Conservation (phyloP, 75 land plant species). For the Selaginella moellendorffii region DNA sequence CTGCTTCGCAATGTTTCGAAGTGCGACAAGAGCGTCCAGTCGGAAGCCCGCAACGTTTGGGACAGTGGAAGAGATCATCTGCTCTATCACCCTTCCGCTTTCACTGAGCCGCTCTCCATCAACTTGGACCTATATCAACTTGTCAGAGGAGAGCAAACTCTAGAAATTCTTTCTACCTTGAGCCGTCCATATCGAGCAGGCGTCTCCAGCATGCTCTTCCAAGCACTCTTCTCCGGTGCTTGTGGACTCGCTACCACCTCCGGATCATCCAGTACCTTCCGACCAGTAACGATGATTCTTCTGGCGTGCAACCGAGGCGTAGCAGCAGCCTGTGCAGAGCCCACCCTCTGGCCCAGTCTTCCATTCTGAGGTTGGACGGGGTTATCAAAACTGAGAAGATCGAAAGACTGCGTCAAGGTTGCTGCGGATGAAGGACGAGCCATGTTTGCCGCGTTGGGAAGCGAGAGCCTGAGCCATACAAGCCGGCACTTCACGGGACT, state of each 20-base stretch:
- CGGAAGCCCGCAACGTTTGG: slow-evolving; percentile 73
- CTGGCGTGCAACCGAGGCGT: slow-evolving; percentile 61
- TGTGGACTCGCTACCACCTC: slow-evolving; percentile 19
- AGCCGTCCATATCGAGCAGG: slow-evolving; percentile 49
- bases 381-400: slow-evolving; percentile 57
- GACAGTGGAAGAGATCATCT: slow-evolving; percentile 34
- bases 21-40: slow-evolving; percentile 62
- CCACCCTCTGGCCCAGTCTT: neutral
- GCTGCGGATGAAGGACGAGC: slow-evolving; percentile 27
- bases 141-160: too few relatives aligned
- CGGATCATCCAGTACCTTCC: slow-evolving; percentile 28
- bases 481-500: slow-evolving; percentile 60
- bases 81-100: slow-evolving; percentile 67
- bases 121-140: slow-evolving; percentile 50
- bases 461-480: slow-evolving; percentile 60
- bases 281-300: slow-evolving; percentile 52
- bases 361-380: slow-evolving; percentile 17
- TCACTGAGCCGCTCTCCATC: slow-evolving; percentile 45
- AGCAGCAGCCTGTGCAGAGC: slow-evolving; percentile 3
- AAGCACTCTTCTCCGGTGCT: slow-evolving; percentile 29
- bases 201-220: slow-evolving; percentile 45
- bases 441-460: slow-evolving; percentile 13
- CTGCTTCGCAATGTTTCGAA: slow-evolving; percentile 25
- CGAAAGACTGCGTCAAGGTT: slow-evolving; percentile 26
- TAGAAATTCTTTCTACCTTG: too few relatives aligned